Evolutionary conservation across 2,329 filamentous ascomycete genomes (phyloP), one percentile per base, ranked within the genome.

Genomic region (Sarocladium oryzae): DNA sequence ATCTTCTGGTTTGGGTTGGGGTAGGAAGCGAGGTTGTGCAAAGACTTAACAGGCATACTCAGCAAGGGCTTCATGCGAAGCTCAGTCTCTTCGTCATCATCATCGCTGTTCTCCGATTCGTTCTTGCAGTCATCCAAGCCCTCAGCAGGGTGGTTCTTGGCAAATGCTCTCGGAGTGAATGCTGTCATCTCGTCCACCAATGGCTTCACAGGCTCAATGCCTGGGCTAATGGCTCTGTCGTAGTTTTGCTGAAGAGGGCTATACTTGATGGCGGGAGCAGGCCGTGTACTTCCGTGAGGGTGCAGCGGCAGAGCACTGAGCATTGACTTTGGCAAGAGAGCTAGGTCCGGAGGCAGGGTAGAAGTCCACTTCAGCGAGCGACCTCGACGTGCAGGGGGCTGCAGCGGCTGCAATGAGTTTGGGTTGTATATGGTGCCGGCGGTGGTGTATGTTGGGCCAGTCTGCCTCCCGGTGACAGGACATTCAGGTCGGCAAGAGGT

Each of bases 371-470:
- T 75, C 56, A 69, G 58, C 30, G 69, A 66, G 50, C 77, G 73
- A 15, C 74, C 73, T 55, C 76, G 73, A 51, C 77, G 74, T 52
- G 72, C 63, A 28, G 77, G 77, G 40, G 77, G 70, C 54, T 78
- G 76, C 23, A 79, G 65, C 13, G 74, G 73, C 37, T 70, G 67
- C 13, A 68, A 61, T 13, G 68, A 63, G 53, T 68, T 43, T 33
- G 76, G 75, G 30, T 77, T 76, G 63, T 77, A 79, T 43, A 78
- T 67, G 3, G 77, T 79, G n/a, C 77, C 77, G 20, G 77, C 77
- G 7, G 77, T 80, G 15, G 76, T 80, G 58, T 79, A 81, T 40
- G 70, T 73, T 23, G 67, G 66, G 54, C 70, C 69, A 51, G 67
- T 66, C 55, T 70, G 69, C 51, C 59, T 65, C 52, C 54, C 57